Percentiles rank a stretch among this genome's conserved stretches.
Conservation (phyloP, 306 rosid species). For the Gleditsia sinensis region DNA sequence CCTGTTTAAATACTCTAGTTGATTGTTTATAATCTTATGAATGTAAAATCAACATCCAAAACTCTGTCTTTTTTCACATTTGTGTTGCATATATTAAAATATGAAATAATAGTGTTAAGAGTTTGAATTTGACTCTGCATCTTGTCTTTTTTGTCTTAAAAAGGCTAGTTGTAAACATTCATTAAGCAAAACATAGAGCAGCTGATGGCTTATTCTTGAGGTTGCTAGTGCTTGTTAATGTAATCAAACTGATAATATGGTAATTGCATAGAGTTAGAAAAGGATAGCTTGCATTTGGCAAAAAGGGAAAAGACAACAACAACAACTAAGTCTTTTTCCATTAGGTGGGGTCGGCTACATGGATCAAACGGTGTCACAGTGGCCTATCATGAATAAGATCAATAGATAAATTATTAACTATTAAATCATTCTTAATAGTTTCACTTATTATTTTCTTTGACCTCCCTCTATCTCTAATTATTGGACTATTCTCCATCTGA, state of each 20-base stretch:
- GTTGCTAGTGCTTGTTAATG: not conserved
- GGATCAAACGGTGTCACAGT: no score
- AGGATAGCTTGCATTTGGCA: not conserved
- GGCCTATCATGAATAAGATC: no score
- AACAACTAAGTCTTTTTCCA: no score
- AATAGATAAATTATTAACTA: no score
- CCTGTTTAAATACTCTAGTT: not conserved
- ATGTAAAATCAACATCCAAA: not conserved
- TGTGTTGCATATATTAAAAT: not conserved
- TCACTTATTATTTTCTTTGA: no score
- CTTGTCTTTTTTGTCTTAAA: not conserved
- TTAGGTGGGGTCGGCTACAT: no score
- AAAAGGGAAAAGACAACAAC: not conserved
- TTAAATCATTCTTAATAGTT: no score
- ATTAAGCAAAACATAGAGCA: not conserved
- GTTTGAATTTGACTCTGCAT: not conserved
- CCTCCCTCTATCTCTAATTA: no score
- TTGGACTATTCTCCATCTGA: no score
- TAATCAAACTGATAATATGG: not conserved
- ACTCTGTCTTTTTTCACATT: not conserved
- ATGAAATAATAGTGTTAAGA: no score
- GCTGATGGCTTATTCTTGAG: not conserved
- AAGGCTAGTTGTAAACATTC: not conserved
- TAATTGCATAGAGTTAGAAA: not conserved
- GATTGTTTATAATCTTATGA: not conserved